A percentile compares a stretch with the other conserved stretches of the same genome.
Conservation (phyloP, 2,329 filamentous ascomycete genomes). For the Emericellopsis atlantica region DNA sequence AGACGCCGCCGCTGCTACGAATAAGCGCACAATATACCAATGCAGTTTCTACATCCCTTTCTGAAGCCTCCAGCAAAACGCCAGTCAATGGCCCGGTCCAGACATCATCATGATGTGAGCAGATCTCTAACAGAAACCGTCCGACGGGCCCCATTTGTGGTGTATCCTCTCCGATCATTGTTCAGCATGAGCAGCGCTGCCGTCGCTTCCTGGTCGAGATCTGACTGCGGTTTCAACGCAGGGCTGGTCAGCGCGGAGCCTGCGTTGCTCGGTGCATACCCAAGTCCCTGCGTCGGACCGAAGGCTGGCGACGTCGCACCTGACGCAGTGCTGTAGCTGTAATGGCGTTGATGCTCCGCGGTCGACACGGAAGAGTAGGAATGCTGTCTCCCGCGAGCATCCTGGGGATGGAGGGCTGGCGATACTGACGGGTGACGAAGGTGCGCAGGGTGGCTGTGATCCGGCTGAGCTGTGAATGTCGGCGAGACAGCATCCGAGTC, state of each 20-base stretch:
- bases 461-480: conserved; percentile 21
- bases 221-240: conserved; percentile 39
- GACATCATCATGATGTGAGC: conserved; percentile 32
- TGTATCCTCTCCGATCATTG: conserved; percentile 51
- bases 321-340: conserved; percentile 31
- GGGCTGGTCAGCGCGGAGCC: conserved; percentile 47
- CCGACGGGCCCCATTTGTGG: conserved; percentile 16
- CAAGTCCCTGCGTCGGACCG: conserved; percentile 25
- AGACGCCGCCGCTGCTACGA: too few species aligned
- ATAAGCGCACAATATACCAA: too few species aligned
- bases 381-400: conserved; percentile 30
- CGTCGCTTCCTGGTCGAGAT: conserved; percentile 66
- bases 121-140: conserved; percentile 43
- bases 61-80: neutral
- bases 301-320: conserved; percentile 44
- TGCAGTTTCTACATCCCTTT: too few species aligned
- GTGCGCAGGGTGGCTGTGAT: conserved; percentile 5
- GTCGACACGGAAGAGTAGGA: conserved; percentile 42
- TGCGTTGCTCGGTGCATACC: conserved; percentile 25
- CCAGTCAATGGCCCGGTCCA: neutral
- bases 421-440: conserved; percentile 36
- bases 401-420: conserved; percentile 34
- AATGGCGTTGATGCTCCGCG: conserved; percentile 32
- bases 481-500: conserved; percentile 38
- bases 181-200: conserved; percentile 83